Conservation (phyloP, 495 filamentous ascomycete genomes). For the Podospora appendiculata region DNA sequence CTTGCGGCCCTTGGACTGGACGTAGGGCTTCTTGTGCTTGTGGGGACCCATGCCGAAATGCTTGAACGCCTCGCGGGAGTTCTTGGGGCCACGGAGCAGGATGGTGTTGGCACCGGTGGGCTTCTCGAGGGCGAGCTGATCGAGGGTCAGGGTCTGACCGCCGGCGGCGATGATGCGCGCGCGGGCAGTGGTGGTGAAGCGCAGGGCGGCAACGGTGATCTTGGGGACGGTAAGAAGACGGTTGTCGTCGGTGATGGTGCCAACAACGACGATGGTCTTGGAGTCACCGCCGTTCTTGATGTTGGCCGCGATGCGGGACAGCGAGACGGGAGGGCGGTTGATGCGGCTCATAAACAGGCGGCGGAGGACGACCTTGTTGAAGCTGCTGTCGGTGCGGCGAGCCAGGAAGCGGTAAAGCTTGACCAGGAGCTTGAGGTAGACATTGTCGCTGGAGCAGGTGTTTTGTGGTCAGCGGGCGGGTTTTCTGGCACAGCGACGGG, state of each 20-base stretch:
- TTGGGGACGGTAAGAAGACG: constrained; percentile 84
- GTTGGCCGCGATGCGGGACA: constrained; percentile 78
- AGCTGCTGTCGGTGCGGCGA: constrained; percentile 88
- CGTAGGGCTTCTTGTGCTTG: constrained; percentile 96
- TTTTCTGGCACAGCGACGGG: neutral
- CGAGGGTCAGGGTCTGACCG: constrained; percentile 87
- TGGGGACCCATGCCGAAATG: constrained; percentile 98
- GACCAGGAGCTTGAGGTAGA: constrained; percentile 93
- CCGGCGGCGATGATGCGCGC: constrained; percentile 88
- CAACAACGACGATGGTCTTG: constrained; percentile 89
- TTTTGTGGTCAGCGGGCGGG: neutral
- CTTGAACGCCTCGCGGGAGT: constrained; percentile 92
- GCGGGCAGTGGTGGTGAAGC: constrained; percentile 91
- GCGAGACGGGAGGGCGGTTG: constrained; percentile 90
- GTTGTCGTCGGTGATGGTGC: constrained; percentile 94
- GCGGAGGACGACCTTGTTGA: constrained; percentile 96
- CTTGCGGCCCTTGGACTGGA: constrained; percentile 97
- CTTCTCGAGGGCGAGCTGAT: constrained; percentile 88
- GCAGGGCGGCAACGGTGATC: constrained; percentile 82
- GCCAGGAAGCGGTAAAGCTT: constrained; percentile 99
- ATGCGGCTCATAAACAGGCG: constrained; percentile 95
- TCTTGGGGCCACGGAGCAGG: constrained; percentile 93
- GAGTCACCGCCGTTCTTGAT: constrained; percentile 60
- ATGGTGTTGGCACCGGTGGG: constrained; percentile 94
- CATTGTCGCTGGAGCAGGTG: constrained; percentile 64